Evolutionary conservation across 2,329 filamentous ascomycete species (phyloP), one percentile per base, ranked within the genome.

Genomic region (Hypomyces perniciosus): DNA sequence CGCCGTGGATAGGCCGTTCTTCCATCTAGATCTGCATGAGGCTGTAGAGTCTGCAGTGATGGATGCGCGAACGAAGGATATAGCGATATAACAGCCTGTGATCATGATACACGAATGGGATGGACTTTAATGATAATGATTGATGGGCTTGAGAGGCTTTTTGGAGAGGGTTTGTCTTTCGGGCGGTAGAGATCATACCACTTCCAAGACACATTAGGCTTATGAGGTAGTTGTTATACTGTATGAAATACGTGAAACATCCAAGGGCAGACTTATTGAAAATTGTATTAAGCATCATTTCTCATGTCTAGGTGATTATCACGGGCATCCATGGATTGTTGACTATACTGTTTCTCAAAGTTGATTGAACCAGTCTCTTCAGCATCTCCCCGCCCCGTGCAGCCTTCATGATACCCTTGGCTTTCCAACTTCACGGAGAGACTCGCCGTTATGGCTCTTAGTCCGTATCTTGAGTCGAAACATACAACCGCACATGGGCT

Each of bases 1-100:
- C 29, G 70, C 68, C 1, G 66, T 72, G 12, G 71, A 77, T 50
- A 62, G 73, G 45, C 75, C 75, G 0, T 76, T 71, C 53, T 76
- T 77, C 62, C 75, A 78, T 44, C 54, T 72, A 4, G 73, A 77
- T 54, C 60, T 77, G 12, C 59, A 65, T 26, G 70, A 70, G 13
- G 73, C 73, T 6, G 64, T 76, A 5, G 66, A 70, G 33, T 61
- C 63, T 3, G 68, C 67, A 0, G 62, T 68, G 8, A 46, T 56
- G 12, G 61, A 64, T 49, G 62, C 61, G 2, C 50, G 48, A 12
- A 54, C 51, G 12, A 64, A 59, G 39, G 63, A 65, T 30, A 33
- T 26, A 12, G 5, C 20, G 20, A 30, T 28, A 26, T 43, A n/a
- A 28, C 8, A 20, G 3, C 20, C 20, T 20, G 20, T 20, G 20